Percentiles rank a stretch among this genome's conserved stretches.
These are phyloP conservation scores for Salix arbutifolia DNA, from an alignment of 345 rosid species.

Conservation along the genomic window DNA sequence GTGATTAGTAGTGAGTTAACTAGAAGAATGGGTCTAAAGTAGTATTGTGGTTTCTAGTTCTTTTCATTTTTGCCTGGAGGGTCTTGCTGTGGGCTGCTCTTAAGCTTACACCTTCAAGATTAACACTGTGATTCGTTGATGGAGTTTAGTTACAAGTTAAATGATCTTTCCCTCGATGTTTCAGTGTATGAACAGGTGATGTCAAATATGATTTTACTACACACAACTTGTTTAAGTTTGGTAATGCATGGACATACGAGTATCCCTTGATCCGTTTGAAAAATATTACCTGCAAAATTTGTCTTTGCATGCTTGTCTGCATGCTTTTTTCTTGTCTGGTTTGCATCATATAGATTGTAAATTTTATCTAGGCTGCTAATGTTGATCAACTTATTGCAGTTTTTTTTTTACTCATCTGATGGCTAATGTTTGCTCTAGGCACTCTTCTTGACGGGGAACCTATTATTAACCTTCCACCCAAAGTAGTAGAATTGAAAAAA, in stretches of 20 bases:
- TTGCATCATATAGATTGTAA: neutral
- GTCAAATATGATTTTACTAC: neutral
- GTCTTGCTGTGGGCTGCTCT: neutral
- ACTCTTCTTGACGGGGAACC: conserved; percentile 87
- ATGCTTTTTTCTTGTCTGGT: neutral
- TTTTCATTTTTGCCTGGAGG: neutral
- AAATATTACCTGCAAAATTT: neutral
- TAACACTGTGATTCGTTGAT: neutral
- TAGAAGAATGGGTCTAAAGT: neutral
- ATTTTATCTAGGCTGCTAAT: conserved; percentile 10
- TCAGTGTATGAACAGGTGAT: neutral
- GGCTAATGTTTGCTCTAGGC: conserved; percentile 38
- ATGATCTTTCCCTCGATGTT: neutral
- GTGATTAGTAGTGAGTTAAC: neutral
- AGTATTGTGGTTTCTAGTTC: neutral
- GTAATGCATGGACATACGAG: neutral
- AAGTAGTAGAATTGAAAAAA: conserved; percentile 61
- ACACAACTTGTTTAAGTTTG: neutral
- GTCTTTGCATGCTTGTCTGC: neutral
- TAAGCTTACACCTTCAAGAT: neutral
- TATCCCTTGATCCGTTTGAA: neutral
- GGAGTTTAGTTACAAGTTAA: neutral
- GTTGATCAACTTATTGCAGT: conserved; percentile 7
- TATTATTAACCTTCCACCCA: conserved; percentile 76
- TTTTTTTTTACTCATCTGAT: conserved; percentile 2